phyloP scores from a whole-genome alignment of 306 rosid genomes.

The Sicyos baderoa region DNA sequence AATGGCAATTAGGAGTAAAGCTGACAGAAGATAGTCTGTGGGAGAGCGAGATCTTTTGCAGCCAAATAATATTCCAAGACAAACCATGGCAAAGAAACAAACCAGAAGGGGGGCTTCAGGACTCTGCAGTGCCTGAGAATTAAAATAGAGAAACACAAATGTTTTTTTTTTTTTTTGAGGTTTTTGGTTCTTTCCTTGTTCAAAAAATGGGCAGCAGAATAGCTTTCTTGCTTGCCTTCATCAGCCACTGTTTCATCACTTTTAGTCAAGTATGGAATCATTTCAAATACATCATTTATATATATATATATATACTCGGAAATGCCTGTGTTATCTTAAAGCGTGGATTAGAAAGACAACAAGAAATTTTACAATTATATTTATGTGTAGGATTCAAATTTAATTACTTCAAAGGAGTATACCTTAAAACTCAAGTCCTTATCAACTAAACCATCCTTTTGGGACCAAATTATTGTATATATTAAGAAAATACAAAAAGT shows the following conservation, averaged over 20 bases:
- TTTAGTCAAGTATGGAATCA: conserved; percentile 17
- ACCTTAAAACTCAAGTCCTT: no score
- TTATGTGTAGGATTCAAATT: no score
- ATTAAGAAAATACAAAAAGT: background rate
- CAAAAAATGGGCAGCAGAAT: background rate
- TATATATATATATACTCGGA: background rate
- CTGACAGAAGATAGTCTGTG: conserved; percentile 27
- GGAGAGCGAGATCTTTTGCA: conserved; percentile 27
- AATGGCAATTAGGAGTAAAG: conserved; percentile 31
- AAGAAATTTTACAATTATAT: no score
- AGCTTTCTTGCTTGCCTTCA: conserved; percentile 17
- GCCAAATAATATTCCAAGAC: conserved; percentile 29
- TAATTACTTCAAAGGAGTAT: no score
- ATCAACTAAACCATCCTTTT: no score
- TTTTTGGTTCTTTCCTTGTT: conserved; percentile 18
- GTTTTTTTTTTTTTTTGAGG: background rate
- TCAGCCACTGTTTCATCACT: conserved; percentile 18
- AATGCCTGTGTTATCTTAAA: no score
- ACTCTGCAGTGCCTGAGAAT: background rate
- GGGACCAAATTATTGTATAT: no score
- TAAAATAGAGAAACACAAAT: background rate
- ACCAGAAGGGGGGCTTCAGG: background rate
- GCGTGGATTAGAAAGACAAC: no score
- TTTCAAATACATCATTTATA: background rate
- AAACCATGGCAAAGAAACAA: conserved; percentile 30